Evolutionary conservation across 345 rosid species (phyloP).

Genomic region (Turnera subulata): DNA sequence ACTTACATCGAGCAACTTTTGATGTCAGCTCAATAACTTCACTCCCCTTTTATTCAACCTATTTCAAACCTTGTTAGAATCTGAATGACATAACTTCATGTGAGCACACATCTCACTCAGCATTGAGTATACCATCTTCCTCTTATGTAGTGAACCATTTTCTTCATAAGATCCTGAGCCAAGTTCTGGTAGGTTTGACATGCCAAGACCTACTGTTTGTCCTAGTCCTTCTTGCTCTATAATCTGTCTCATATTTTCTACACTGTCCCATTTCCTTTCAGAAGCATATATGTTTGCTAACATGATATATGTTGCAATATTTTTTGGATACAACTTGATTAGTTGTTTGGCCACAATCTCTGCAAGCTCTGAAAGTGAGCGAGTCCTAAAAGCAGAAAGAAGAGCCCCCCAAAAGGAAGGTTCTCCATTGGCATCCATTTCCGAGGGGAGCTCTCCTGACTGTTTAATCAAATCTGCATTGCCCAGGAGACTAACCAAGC

Average conservation of each 20-base stretch:
- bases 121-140: slow-evolving; percentile 39
- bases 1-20: too few relatives aligned
- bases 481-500: slow-evolving; percentile 51
- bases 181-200: slow-evolving; percentile 14
- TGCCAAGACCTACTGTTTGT: slow-evolving; percentile 19
- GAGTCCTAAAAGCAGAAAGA: slow-evolving; percentile 37
- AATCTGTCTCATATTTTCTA: slow-evolving; percentile 43
- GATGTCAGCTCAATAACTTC: too few relatives aligned
- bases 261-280: slow-evolving; percentile 50
- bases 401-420: slow-evolving; percentile 35
- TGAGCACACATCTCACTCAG: slow-evolving; percentile 42
- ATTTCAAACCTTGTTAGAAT: not conserved
- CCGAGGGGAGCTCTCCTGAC: slow-evolving; percentile 30
- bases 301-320: slow-evolving; percentile 45
- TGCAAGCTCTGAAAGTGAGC: slow-evolving; percentile 35
- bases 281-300: slow-evolving; percentile 46
- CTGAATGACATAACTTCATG: slow-evolving; percentile 26
- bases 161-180: slow-evolving; percentile 2
- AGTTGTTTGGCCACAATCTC: slow-evolving; percentile 45
- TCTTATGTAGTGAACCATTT: slow-evolving; percentile 24
- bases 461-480: slow-evolving; percentile 42
- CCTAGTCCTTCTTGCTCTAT: slow-evolving; percentile 36
- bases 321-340: slow-evolving; percentile 40
- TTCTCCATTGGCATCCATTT: slow-evolving; percentile 25
- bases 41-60: not conserved